Evolutionary conservation across 2,329 filamentous ascomycete species (phyloP), one percentile per base, ranked within the genome.

Genomic region (Trichoderma aggressivum): DNA sequence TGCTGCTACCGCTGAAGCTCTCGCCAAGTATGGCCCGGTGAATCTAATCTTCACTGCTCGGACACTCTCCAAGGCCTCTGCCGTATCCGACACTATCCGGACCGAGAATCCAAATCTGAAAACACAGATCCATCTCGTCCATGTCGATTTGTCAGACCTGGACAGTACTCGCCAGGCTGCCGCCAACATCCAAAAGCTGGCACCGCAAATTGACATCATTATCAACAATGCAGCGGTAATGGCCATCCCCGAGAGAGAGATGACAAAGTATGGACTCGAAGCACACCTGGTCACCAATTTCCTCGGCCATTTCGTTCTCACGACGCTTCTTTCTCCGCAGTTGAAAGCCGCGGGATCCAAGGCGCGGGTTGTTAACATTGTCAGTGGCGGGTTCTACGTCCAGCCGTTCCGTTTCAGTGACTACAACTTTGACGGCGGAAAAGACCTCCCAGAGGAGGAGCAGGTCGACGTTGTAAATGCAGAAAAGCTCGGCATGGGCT

Each of bases 331-430:
- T 14, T 36, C 36, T 53, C 30, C 69, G 12, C 50, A 59, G 21
- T 32, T 59, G 1, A 53, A 60, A 16, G 60, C 53, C n/a, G 61
- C 47, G 10, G 55, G 55, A 7, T 3, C 53, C 18, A 59, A 60
- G 8, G 58, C 61, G 39, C 61, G 69, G 5, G 53, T 70, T n/a
- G 53, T 70, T 14, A 70, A 70, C 30, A 47, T 65, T 36, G 61
- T 65, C 18, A 64, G 60, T 24, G 69, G 69, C 10, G 69, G 60
- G 8, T 70, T 64, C 24, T 34, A 64, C 3, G 39, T 70, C 1
- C 61, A 65, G 10, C 69, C 69, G n/a, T 64, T 70, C 26, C 61
- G 69, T 8, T 70, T 70, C 36, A 59, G 39, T 16, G 69, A 70
- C 21, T 64, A 59, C 12, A 65, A 70, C 26, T 70, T 64, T 64